phyloP scores from a whole-genome alignment of 2,329 filamentous ascomycete genomes.

The Hawksworthiomyces lignivorus region DNA sequence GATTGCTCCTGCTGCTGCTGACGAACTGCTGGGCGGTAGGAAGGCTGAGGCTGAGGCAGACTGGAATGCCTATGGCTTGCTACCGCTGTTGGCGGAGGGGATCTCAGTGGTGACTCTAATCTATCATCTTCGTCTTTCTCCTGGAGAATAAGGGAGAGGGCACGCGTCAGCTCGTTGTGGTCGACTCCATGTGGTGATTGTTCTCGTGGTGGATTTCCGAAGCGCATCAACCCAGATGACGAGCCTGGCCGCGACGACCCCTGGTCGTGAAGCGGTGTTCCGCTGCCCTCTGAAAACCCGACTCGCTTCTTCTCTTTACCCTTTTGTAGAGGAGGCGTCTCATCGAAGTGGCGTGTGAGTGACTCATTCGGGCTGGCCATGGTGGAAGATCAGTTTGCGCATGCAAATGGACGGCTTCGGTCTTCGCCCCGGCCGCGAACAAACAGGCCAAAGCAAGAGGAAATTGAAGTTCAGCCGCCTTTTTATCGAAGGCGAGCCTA shows the following conservation, averaged over 20 bases:
- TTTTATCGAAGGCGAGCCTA: no score
- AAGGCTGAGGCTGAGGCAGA: neutral
- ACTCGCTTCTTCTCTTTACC: conserved; percentile 18
- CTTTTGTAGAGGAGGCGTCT: conserved; percentile 8
- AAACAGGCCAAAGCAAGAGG: neutral
- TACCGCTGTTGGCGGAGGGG: neutral
- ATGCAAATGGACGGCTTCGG: no score
- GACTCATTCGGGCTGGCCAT: conserved; percentile 11
- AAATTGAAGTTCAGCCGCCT: no score
- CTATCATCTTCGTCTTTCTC: neutral
- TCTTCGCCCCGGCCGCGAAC: no score
- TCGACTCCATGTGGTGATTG: conserved; percentile 13
- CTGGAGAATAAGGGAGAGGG: conserved; percentile 13
- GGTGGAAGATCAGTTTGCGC: no score
- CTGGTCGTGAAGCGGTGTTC: conserved; percentile 2
- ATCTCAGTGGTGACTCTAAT: no score
- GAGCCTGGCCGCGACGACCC: neutral
- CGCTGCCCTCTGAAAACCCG: conserved; percentile 13
- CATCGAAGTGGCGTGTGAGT: conserved; percentile 1
- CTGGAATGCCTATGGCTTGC: neutral
- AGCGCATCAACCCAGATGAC: neutral
- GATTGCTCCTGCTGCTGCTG: conserved; percentile 18
- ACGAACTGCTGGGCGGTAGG: conserved; percentile 11
- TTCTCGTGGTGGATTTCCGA: neutral
- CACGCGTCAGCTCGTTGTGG: conserved; percentile 14